Percentiles rank a stretch among this genome's conserved stretches.
These are phyloP conservation scores for Ceratocystiopsis sp. DNA, from an alignment of 2,329 filamentous ascomycete genomes.

Conservation along the genomic window DNA sequence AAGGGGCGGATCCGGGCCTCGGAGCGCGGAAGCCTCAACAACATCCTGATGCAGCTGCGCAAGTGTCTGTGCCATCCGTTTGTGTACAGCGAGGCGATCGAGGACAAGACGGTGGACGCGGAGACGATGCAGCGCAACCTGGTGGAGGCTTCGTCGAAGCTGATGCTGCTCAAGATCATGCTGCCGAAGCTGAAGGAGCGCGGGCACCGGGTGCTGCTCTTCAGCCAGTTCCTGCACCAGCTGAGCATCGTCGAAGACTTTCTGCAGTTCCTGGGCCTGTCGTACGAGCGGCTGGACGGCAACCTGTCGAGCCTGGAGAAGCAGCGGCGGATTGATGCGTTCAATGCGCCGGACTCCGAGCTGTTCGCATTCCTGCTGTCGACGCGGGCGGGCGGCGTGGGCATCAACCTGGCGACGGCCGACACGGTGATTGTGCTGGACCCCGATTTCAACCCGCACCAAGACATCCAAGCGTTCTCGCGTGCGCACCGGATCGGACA, in stretches of 20 bases:
- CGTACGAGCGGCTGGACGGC: constrained; percentile 75
- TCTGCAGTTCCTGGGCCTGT: constrained; percentile 53
- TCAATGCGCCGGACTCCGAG: constrained; percentile 67
- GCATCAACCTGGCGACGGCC: constrained; percentile 91
- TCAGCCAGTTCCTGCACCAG: constrained; percentile 86
- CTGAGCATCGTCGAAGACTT: constrained; percentile 89
- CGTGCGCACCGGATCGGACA: constrained; percentile 93
- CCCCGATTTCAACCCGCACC: constrained; percentile 93
- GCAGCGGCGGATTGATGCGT: constrained; percentile 85
- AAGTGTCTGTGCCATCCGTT: constrained; percentile 96
- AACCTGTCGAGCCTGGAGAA: constrained; percentile 65
- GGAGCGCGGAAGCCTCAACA: constrained; percentile 72
- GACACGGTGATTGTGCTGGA: constrained; percentile 97
- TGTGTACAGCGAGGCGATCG: constrained; percentile 77
- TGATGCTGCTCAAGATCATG: constrained; percentile 69
- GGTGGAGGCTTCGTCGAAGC: constrained; percentile 79
- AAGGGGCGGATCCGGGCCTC: constrained; percentile 46
- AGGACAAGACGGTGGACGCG: constrained; percentile 54
- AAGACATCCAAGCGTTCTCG: constrained; percentile 90
- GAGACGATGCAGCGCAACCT: constrained; percentile 58
- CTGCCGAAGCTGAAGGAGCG: constrained; percentile 71
- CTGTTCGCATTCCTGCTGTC: constrained; percentile 87
- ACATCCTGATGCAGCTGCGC: constrained; percentile 86
- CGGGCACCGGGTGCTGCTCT: constrained; percentile 82
- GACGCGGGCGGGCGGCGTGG: constrained; percentile 86